Conservation (phyloP, 164 flowering plant genomes). For the Akebia trifoliata region DNA sequence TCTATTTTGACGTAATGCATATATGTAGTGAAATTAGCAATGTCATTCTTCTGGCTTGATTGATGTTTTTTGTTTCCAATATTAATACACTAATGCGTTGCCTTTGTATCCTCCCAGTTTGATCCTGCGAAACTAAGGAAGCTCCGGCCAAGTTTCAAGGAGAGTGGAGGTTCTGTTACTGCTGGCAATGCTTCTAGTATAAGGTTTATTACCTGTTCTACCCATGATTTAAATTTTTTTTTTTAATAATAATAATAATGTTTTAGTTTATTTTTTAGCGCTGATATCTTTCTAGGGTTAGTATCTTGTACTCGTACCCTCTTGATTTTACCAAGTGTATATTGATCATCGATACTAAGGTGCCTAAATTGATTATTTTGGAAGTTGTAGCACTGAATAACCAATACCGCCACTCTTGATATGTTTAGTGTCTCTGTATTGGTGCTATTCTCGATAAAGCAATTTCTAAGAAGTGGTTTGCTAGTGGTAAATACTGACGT, state of each 20-base stretch:
- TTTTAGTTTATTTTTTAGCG: neutral
- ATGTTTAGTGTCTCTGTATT: neutral
- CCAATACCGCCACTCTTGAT: neutral
- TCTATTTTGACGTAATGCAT: neutral
- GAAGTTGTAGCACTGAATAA: too few relatives aligned
- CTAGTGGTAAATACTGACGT: neutral
- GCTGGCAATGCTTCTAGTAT: constrained; percentile 97
- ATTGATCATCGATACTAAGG: too few relatives aligned
- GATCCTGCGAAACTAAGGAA: constrained; percentile 76
- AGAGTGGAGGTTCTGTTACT: constrained; percentile 78
- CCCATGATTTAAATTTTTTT: neutral
- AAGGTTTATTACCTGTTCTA: constrained; percentile 39
- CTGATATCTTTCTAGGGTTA: neutral
- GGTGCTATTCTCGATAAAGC: neutral
- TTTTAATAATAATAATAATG: neutral
- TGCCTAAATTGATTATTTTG: too few relatives aligned
- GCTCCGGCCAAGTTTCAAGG: constrained; percentile 86
- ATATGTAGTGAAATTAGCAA: neutral
- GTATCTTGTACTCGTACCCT: neutral
- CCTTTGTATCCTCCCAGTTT: constrained; percentile 40
- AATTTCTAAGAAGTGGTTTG: neutral
- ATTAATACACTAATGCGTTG: neutral
- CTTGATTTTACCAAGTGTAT: neutral
- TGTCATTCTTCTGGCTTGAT: neutral
- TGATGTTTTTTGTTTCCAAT: neutral